Evolutionary conservation across 306 rosid species (phyloP), one percentile per base, ranked within the genome.

Genomic region (Spatholobus suberectus): DNA sequence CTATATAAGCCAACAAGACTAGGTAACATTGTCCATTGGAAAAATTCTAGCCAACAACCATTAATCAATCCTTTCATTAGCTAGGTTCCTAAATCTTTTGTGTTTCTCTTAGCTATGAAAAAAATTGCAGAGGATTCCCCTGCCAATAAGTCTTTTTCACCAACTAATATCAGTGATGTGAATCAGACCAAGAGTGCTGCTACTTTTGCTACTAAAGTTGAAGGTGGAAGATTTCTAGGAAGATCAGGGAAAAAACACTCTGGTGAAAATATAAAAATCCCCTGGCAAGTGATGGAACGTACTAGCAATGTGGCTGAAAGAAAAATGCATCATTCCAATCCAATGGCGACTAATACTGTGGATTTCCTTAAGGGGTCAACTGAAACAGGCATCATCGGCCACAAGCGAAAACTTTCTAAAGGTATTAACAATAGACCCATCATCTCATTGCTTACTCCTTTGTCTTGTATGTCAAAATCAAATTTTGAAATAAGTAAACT

Each of bases 341-440:
- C 13, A 44, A 44, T 11, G 34, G 35, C 26, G 24, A 8, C 65
- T 27, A 58, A 29, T 17, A 4, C 9, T 21, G 15, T 38, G 62
- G 61, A 18, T 15, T 8, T 7, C 8, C 6, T 4, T 4, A 5
- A 8, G 27, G 18, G 26, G 8, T 14, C 41, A 8, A 4, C 24
- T 5, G 7, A 0, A 38, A 38, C 43, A 6, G 4, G n/a, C 5
- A 17, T 51, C 37, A 1, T 29, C 1, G 17, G 27, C 17, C 59
- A 40, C 12, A 79, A 79, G 40, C 20, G 70, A 23, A 79, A 79
- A 65, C 34, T 54, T 38, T 24, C 58, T 54, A 1, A 70, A 32
- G 57, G 23, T 18, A 23, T 5, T 4, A 2, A 29, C 44, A 8
- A 3, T 18, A 7, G 2, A 27, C 61, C 41, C 9, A 37, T n/a